Evolutionary conservation across 768 basidiomycete species (phyloP).

Genomic region (Suillus decipiens): DNA sequence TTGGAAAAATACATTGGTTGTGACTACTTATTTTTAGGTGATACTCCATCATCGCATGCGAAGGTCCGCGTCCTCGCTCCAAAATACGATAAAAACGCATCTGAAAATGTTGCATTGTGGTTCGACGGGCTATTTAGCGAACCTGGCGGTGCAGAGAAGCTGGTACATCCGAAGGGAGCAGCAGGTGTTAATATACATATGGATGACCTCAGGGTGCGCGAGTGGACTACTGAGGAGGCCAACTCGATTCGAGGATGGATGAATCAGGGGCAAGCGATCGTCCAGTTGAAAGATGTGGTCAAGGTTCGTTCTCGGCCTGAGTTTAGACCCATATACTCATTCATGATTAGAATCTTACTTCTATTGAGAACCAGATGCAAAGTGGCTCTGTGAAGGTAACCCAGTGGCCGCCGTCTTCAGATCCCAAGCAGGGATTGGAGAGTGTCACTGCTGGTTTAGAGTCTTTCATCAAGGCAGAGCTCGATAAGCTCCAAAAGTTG

Average conservation of each 20-base stretch:
- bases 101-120: conserved; percentile 37
- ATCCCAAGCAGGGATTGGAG: conserved; percentile 12
- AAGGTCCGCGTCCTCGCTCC: conserved; percentile 22
- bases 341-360: conserved; percentile 19
- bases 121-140: conserved; percentile 29
- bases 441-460: conserved; percentile 23
- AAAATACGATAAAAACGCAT: conserved; percentile 27
- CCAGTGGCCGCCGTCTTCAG: conserved; percentile 15
- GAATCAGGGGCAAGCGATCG: conserved; percentile 29
- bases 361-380: conserved; percentile 17
- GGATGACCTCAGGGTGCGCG: conserved; percentile 41
- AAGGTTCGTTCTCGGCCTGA: conserved; percentile 22
- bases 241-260: conserved; percentile 39
- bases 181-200: conserved; percentile 23
- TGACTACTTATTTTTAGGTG: conserved; percentile 11
- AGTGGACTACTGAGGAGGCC: conserved; percentile 41
- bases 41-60: conserved; percentile 13
- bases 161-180: conserved; percentile 20
- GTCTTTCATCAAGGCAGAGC: conserved; percentile 26
- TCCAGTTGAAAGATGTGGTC: conserved; percentile 28
- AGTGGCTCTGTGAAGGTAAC: conserved; percentile 11
- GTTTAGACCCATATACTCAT: background rate
- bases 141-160: conserved; percentile 21
- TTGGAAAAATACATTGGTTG: conserved; percentile 5
- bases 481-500: conserved; percentile 22